Evolutionary conservation across 2,329 filamentous ascomycete genomes (phyloP).

Genomic region (Aspergillus novoparasiticus): DNA sequence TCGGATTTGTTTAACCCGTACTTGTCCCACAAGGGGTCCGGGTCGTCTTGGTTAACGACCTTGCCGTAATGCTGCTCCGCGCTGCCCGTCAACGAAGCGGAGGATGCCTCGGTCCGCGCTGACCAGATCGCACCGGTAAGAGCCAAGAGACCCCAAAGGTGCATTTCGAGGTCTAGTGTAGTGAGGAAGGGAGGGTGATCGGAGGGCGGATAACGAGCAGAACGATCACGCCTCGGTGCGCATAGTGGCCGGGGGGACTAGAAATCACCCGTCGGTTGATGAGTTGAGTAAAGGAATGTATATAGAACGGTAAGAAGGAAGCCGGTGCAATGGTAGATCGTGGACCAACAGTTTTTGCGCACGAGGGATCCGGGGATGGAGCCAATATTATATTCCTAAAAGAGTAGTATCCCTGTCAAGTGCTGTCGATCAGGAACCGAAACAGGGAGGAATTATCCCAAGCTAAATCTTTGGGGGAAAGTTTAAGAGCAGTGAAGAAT

Average conservation of each 20-base stretch:
- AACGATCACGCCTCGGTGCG: conserved; percentile 17
- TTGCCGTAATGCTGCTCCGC: conserved; percentile 14
- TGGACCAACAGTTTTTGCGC: not conserved
- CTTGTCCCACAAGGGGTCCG: conserved; percentile 24
- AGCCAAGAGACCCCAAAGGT: conserved; percentile 20
- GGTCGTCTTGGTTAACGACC: conserved; percentile 14
- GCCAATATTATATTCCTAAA: conserved; percentile 1
- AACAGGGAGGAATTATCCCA: not conserved
- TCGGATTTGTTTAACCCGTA: conserved; percentile 32
- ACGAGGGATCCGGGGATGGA: not conserved
- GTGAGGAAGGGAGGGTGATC: not conserved
- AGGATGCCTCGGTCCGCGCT: conserved; percentile 19
- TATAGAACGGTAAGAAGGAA: not conserved
- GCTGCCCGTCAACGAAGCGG: conserved; percentile 12
- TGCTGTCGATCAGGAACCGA: not conserved
- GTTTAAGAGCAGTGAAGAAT: not conserved
- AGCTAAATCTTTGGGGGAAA: not conserved
- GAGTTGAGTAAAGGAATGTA: not conserved
- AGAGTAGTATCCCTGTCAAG: not conserved
- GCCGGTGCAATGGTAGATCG: not conserved
- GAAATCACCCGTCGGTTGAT: not conserved
- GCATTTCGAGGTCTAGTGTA: conserved; percentile 22
- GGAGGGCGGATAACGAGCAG: not conserved
- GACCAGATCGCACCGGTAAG: conserved; percentile 24
- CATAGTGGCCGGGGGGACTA: conserved; percentile 16